Base-by-base conservation (phyloP, 2,329 filamentous ascomycete species). In the Neobulgaria alba region DNA sequence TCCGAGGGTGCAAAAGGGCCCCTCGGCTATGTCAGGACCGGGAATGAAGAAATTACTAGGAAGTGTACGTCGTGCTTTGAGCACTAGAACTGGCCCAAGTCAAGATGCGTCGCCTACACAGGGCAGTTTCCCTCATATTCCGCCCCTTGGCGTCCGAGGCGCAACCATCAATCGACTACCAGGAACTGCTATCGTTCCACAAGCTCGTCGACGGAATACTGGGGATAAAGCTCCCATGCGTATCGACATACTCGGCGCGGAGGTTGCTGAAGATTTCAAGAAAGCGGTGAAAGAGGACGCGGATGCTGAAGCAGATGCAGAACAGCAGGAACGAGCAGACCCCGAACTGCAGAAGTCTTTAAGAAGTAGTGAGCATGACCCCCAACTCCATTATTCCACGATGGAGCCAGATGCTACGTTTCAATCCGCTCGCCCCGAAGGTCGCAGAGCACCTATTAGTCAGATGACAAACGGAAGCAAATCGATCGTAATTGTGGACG, bases 31-130 rank as follows among this genome's bases (percentile, higher is more conserved):
- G 72, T 79, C 74, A 8, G 72, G 76, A 34, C 82, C 83, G 21
- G 86, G 85, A 2, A 85, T 95, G 72, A 89, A 82, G 61, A 92
- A 80, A 52, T 73, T 96, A 0, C 72, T 98, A 37, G 85, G 88
- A 5, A 90, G 85, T 47, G 85, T 96, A 29, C 82, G 88, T 14
- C 79, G 87, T 48, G 89, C 82, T 4, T 62, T 95, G 36, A 86
- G 86, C 58, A 85, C 71, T 10, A 53, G 47, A 40, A 48, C 45
- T 20, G 52, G 46, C 10, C 41, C 45, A 19, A 50, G 38, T 37
- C 42, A 49, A 4, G 52, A 47, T 19, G 41, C 59, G 37, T 60
- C 61, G 12, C 60, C 62, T 15, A 57, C 60, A 14, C 56, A 57
- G 30, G 61, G 60, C 17, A 59, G 56, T 31, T 58, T 53, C 39